Evolutionary conservation across 179 eudicot genomes (phyloP).

Genomic region (Amaranthus tricolor): DNA sequence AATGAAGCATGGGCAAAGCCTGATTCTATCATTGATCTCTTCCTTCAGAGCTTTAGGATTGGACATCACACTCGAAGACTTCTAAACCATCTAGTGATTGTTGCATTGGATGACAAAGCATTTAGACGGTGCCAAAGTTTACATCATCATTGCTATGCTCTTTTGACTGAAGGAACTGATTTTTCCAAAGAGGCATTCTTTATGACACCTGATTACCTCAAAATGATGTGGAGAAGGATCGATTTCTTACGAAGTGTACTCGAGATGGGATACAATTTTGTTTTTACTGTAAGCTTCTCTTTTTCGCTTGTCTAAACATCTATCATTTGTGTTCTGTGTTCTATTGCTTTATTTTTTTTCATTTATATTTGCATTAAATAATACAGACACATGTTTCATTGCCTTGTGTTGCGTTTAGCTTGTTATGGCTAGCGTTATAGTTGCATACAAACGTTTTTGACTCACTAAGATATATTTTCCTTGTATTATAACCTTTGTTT

Average conservation of each 20-base stretch:
- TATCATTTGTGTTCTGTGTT: background rate
- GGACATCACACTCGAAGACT: conserved; percentile 57
- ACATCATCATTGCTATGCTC: conserved; percentile 62
- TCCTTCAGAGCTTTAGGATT: conserved; percentile 70
- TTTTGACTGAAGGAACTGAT: conserved; percentile 54
- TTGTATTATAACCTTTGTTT: background rate
- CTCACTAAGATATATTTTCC: background rate
- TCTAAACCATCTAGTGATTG: conserved; percentile 67
- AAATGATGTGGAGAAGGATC: conserved; percentile 83
- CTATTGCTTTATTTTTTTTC: background rate
- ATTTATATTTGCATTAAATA: background rate
- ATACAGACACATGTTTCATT: background rate
- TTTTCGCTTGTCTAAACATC: background rate
- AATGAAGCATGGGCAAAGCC: conserved; percentile 88
- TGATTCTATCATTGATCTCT: conserved; percentile 60
- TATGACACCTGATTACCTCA: conserved; percentile 72
- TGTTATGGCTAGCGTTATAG: background rate
- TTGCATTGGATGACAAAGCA: conserved; percentile 70
- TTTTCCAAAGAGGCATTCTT: conserved; percentile 74
- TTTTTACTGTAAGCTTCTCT: conserved; percentile 55
- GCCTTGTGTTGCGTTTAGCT: background rate
- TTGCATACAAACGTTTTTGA: background rate
- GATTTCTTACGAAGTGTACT: conserved; percentile 63
- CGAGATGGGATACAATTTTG: conserved; percentile 68
- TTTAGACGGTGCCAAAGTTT: conserved; percentile 52